A percentile compares a stretch with the other conserved stretches of the same genome.
These are phyloP conservation scores for Durusdinium trenchii DNA, from an alignment of 73 alveolate genomes.

Conservation along the genomic window DNA sequence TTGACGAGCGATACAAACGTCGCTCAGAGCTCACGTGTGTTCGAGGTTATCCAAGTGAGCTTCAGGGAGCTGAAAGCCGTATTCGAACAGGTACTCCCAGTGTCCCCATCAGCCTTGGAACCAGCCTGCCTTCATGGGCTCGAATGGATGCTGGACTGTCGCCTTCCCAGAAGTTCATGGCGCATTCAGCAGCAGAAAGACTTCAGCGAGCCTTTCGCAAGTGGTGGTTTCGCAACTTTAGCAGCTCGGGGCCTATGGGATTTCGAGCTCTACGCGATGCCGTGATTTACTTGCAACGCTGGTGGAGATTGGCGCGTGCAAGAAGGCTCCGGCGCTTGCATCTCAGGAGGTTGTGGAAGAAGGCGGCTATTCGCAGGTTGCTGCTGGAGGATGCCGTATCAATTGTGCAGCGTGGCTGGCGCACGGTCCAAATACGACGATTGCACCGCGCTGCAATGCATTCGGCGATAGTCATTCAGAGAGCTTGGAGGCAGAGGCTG, in stretches of 20 bases:
- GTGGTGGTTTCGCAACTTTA: conserved; percentile 84
- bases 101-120: conserved; percentile 23
- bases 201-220: conserved; percentile 61
- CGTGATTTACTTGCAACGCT: conserved; percentile 31
- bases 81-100: conserved; percentile 67
- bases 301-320: conserved; percentile 71
- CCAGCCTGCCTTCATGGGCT: conserved; percentile 72
- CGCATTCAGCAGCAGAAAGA: conserved; percentile 15
- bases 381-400: conserved; percentile 27
- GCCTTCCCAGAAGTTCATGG: conserved; percentile 55
- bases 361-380: background rate
- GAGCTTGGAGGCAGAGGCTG: background rate
- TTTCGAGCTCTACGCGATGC: conserved; percentile 55
- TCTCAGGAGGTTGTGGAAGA: conserved; percentile 14
- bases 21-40: background rate
- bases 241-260: conserved; percentile 77
- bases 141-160: conserved; percentile 66
- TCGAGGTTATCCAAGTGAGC: background rate
- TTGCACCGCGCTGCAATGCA: background rate
- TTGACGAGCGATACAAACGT: too few species aligned
- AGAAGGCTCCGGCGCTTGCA: conserved; percentile 32
- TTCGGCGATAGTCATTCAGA: conserved; percentile 17
- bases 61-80: background rate
- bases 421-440: conserved; percentile 47
- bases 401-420: conserved; percentile 70